A percentile compares a stretch with the other conserved stretches of the same genome.
Evolutionary conservation across 495 filamentous ascomycete species (phyloP).

Genomic region (Parmelia sp.): DNA sequence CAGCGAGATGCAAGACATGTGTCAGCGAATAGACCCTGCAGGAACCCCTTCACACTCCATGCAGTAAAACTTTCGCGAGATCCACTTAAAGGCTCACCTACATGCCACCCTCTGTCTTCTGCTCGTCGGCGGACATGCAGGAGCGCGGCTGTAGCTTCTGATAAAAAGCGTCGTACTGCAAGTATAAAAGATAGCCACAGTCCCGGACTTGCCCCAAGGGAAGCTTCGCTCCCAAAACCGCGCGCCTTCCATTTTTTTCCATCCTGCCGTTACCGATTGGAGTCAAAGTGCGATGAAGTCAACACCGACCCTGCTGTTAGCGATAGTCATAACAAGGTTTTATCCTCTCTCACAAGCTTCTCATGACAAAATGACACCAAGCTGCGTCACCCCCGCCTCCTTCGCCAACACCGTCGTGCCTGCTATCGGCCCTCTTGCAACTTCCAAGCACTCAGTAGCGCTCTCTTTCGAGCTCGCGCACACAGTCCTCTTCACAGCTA

Average conservation of each 20-base stretch:
- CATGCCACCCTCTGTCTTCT: too few relatives aligned
- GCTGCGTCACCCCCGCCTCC: slow-evolving; percentile 12
- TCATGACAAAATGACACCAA: neutral
- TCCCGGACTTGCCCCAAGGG: too few relatives aligned
- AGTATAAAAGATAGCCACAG: too few relatives aligned
- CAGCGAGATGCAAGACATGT: too few relatives aligned
- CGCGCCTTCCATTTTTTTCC: neutral
- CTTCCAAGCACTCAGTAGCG: neutral
- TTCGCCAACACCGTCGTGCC: slow-evolving; percentile 20
- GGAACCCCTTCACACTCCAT: too few relatives aligned
- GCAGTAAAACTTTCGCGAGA: too few relatives aligned
- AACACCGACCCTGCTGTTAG: neutral
- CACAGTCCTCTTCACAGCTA: slow-evolving; percentile 16
- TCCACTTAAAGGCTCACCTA: too few relatives aligned
- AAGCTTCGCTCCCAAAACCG: neutral
- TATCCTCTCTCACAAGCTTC: neutral
- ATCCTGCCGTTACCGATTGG: neutral
- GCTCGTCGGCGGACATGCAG: too few relatives aligned
- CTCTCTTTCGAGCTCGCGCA: slow-evolving; percentile 8
- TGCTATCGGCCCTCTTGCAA: slow-evolving; percentile 7
- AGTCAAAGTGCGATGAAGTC: neutral
- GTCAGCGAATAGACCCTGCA: too few relatives aligned
- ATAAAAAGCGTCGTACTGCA: too few relatives aligned
- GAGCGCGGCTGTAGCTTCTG: too few relatives aligned
- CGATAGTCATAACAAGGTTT: neutral